phyloP scores from a whole-genome alignment of 345 rosid genomes.

The Eucalyptus pumila region DNA sequence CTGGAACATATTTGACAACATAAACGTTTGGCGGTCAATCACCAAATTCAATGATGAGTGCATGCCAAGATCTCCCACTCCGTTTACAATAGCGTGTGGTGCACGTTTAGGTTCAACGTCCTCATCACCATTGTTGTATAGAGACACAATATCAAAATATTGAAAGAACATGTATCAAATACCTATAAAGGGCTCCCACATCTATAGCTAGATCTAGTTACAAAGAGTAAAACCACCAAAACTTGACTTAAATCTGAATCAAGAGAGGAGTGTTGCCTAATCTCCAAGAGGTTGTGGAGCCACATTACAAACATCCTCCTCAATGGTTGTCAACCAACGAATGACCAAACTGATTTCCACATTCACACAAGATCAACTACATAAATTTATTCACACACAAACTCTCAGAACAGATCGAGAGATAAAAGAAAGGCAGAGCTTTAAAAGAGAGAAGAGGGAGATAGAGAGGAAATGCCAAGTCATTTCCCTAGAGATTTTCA shows the following conservation, averaged over 20 bases:
- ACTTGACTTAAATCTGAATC: not conserved
- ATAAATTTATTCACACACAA: not conserved
- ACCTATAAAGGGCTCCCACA: not conserved
- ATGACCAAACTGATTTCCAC: not conserved
- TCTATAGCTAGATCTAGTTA: not conserved
- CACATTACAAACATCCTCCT: not conserved
- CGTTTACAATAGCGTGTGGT: fast-evolving
- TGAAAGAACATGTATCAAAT: not conserved
- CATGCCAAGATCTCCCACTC: not conserved
- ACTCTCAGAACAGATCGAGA: fast-evolving
- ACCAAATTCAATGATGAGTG: not conserved
- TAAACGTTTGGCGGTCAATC: fast-evolving
- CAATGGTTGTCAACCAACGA: fast-evolving
- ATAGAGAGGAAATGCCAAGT: not conserved
- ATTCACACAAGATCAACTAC: not conserved
- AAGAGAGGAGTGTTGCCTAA: not conserved
- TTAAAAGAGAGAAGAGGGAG: not conserved
- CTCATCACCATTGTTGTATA: not conserved
- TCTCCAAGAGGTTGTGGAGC: not conserved
- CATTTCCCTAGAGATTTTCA: not conserved
- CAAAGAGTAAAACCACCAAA: not conserved
- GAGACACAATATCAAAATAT: not conserved
- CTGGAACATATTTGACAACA: fast-evolving
- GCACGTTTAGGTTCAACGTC: fast-evolving
- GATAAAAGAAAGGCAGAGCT: not conserved